Conservation (phyloP, 169 alveolate species). For the Cyclospora cayetanensis region DNA sequence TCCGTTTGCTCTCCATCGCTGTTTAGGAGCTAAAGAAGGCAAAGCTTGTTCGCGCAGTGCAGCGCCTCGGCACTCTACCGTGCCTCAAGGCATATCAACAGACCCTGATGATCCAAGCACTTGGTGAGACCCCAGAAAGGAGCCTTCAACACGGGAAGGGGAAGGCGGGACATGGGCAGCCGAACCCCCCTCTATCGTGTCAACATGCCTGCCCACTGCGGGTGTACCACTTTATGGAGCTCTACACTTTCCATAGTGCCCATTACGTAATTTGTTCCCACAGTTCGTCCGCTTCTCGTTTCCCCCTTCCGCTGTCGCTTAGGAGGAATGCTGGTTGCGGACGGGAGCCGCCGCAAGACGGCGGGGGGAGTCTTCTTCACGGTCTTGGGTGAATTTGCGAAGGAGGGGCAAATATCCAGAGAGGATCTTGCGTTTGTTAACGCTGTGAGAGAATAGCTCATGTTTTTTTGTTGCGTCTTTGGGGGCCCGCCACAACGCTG, state of each 20-base stretch:
- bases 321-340: conserved; percentile 90
- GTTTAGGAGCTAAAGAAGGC: conserved; percentile 48
- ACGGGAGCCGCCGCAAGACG: conserved; percentile 86
- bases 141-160: no score
- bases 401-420: conserved; percentile 82
- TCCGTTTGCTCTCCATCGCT: neutral
- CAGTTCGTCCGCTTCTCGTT: neutral
- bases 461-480: no score
- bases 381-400: conserved; percentile 82
- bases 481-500: no score
- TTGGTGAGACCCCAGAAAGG: conserved; percentile 3
- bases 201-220: neutral
- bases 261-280: neutral
- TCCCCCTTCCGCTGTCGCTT: neutral
- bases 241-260: neutral
- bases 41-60: conserved; percentile 42
- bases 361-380: conserved; percentile 91
- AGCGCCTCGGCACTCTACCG: conserved; percentile 44
- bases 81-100: conserved; percentile 68
- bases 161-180: neutral
- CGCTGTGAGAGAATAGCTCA: conserved; percentile 14
- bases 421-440: conserved; percentile 86
- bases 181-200: neutral
- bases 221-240: neutral
- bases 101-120: conserved; percentile 51